Conservation (phyloP, 164 flowering plant species). For the Paratinospora sagittata region DNA sequence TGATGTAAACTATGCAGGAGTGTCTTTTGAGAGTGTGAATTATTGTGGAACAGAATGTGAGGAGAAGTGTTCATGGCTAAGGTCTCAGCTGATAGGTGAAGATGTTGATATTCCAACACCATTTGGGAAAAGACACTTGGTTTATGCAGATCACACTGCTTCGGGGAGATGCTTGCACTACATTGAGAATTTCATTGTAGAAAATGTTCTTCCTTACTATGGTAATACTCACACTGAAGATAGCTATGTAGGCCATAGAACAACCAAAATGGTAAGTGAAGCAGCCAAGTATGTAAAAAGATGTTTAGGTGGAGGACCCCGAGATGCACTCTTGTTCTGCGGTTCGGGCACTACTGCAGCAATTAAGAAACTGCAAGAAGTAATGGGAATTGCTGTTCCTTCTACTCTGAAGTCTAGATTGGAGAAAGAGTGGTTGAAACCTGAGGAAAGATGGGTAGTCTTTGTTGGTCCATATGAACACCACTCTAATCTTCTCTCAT, state of each 20-base stretch:
- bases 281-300: conserved; percentile 23
- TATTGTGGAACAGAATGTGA: background rate
- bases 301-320: conserved; percentile 25
- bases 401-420: conserved; percentile 19
- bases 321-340: conserved; percentile 19
- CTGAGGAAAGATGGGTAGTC: conserved; percentile 29
- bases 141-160: background rate
- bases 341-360: conserved; percentile 28
- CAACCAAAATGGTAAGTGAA: conserved; percentile 21
- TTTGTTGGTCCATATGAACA: conserved; percentile 41
- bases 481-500: conserved; percentile 38
- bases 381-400: conserved; percentile 25
- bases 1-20: background rate
- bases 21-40: background rate
- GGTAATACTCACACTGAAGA: conserved; percentile 27
- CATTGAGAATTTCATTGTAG: conserved; percentile 13
- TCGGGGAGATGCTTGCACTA: conserved; percentile 19
- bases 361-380: conserved; percentile 27
- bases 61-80: background rate
- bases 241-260: conserved; percentile 23
- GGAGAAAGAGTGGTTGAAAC: background rate
- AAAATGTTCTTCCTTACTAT: conserved; percentile 19
- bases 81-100: background rate
- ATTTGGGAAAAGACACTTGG: background rate
- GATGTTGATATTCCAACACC: background rate